Conservation (phyloP, 2,329 filamentous ascomycete genomes). For the Cyanodermella asteris region DNA sequence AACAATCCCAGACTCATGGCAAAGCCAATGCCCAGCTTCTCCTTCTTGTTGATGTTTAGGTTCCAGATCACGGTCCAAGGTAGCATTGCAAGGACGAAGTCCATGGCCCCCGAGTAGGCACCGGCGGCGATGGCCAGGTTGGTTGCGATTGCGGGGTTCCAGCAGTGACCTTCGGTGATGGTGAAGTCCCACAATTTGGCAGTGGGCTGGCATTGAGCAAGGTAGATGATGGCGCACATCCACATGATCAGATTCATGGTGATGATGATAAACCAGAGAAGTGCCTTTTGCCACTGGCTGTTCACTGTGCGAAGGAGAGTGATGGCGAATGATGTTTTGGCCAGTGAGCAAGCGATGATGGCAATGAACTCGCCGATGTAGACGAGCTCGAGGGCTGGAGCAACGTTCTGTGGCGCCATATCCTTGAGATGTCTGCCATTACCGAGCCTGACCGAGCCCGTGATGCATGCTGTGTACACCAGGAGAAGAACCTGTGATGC, state of each 20-base stretch:
- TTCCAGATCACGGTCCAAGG: constrained; percentile 11
- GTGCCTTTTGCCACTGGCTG: constrained; percentile 7
- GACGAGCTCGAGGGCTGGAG: no score
- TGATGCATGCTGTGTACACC: no score
- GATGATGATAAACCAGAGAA: constrained; percentile 11
- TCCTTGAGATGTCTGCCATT: no score
- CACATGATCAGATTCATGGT: constrained; percentile 11
- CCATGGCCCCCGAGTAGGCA: constrained; percentile 10
- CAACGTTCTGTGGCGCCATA: no score
- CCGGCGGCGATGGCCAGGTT: constrained; percentile 9
- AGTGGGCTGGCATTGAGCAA: constrained; percentile 9
- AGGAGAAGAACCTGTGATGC: no score
- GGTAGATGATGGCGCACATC: constrained; percentile 9
- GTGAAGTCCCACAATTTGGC: constrained; percentile 8
- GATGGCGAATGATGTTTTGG: constrained; percentile 11
- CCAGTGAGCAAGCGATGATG: constrained; percentile 10
- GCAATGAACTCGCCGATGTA: no score
- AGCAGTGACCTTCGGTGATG: constrained; percentile 9
- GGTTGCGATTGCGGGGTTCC: constrained; percentile 8
- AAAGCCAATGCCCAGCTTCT: constrained; percentile 11
- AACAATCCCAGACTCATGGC: constrained; percentile 13
- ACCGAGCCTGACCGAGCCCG: no score
- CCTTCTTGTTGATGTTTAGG: constrained; percentile 11
- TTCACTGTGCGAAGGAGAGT: constrained; percentile 11
- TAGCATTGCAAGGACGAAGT: constrained; percentile 11